Conservation (phyloP, 2,329 filamentous ascomycete genomes). For the Rhytidhysteron rufulum region DNA sequence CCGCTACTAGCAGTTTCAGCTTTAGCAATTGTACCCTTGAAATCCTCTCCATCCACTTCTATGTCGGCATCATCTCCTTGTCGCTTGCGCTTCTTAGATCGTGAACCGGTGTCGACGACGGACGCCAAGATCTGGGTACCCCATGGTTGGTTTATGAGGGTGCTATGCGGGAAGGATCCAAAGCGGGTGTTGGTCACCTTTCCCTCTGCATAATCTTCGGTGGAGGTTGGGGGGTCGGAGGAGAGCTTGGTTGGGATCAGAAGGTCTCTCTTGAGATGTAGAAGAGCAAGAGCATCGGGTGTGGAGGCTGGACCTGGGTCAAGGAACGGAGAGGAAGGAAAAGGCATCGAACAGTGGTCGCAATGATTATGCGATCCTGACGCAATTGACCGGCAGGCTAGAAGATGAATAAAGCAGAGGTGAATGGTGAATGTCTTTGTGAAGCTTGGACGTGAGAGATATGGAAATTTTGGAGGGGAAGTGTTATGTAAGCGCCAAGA, state of each 20-base stretch:
- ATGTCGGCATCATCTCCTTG: conserved; percentile 34
- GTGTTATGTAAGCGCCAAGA: conserved; percentile 26
- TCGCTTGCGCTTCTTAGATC: conserved; percentile 57
- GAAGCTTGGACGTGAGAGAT: conserved; percentile 2
- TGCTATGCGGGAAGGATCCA: conserved; percentile 63
- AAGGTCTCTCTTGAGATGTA: conserved; percentile 85
- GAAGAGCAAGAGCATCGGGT: conserved; percentile 68
- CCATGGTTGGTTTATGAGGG: conserved; percentile 70
- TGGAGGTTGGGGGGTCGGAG: conserved; percentile 17
- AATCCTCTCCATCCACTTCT: conserved; percentile 26
- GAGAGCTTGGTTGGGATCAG: conserved; percentile 67
- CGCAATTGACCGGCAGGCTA: too few species aligned
- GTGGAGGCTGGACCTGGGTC: conserved; percentile 62
- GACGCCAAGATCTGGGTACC: conserved; percentile 89
- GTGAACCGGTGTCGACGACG: conserved; percentile 84
- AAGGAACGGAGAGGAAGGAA: conserved; percentile 81
- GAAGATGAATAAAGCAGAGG: conserved; percentile 5
- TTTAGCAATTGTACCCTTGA: conserved; percentile 27
- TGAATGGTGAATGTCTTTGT: conserved; percentile 6
- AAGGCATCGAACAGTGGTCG: too few species aligned
- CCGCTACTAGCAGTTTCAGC: conserved; percentile 57
- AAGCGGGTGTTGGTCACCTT: conserved; percentile 80
- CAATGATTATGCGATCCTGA: too few species aligned
- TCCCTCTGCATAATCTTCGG: conserved; percentile 41
- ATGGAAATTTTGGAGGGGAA: conserved; percentile 13